Percentiles rank a stretch among this genome's conserved stretches.
Evolutionary conservation across 306 rosid species (phyloP).

Genomic region (Luffa aegyptiaca): DNA sequence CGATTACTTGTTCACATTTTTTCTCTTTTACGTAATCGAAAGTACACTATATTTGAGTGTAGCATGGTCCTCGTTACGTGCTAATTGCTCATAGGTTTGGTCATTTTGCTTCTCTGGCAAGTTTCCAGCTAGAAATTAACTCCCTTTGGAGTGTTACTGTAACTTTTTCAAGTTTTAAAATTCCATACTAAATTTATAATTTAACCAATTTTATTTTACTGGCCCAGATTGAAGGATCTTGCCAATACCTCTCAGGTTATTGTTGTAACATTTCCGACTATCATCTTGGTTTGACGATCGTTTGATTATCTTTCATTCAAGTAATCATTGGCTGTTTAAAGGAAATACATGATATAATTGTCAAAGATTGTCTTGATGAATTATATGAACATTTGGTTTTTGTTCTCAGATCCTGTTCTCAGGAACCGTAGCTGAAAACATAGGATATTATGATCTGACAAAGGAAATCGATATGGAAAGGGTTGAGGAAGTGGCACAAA

Average conservation of each 20-base stretch:
- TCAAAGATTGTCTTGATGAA: neutral
- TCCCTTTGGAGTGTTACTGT: neutral
- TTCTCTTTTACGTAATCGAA: neutral
- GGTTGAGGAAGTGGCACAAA: slow-evolving; percentile 58
- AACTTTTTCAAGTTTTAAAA: neutral
- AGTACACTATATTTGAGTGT: neutral
- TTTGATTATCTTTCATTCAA: neutral
- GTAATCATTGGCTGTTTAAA: neutral
- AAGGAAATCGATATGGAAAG: slow-evolving; percentile 61
- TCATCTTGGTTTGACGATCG: neutral
- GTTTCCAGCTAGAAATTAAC: neutral
- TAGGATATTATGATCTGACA: slow-evolving; percentile 69
- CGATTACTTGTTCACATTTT: slow-evolving; percentile 2
- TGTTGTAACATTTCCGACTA: neutral
- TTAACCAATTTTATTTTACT: neutral
- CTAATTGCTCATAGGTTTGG: neutral
- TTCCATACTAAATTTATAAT: neutral
- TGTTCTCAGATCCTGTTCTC: slow-evolving; percentile 63
- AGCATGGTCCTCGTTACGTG: neutral
- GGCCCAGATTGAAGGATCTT: neutral
- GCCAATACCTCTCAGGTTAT: neutral
- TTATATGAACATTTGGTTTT: neutral
- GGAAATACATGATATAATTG: neutral
- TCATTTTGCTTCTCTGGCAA: neutral
- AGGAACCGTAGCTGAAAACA: slow-evolving; percentile 84